Evolutionary conservation across 2,329 filamentous ascomycete species (phyloP).

Genomic region (Talaromyces piceae): DNA sequence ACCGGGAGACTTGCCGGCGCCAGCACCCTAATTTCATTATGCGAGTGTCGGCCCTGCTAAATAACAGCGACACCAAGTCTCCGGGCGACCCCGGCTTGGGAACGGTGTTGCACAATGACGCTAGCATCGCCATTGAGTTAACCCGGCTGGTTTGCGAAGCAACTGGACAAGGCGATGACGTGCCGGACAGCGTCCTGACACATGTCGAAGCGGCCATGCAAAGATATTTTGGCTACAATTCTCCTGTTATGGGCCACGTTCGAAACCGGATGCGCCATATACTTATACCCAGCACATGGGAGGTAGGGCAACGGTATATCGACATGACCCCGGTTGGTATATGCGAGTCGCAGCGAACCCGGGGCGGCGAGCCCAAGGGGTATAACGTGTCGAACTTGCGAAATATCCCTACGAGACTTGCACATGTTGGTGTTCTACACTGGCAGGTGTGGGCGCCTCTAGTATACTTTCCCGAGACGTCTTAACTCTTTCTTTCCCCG

Average conservation of each 20-base stretch:
- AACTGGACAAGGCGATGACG: slow-evolving; percentile 20
- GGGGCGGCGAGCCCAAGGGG: background rate
- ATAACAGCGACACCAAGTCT: slow-evolving; percentile 22
- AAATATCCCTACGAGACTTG: slow-evolving; percentile 61
- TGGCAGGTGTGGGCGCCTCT: slow-evolving; percentile 82
- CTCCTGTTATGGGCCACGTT: slow-evolving; percentile 25
- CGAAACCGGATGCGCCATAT: slow-evolving; percentile 25
- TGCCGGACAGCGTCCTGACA: slow-evolving; percentile 27
- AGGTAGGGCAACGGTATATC: slow-evolving; percentile 30
- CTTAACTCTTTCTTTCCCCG: background rate
- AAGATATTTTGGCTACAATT: slow-evolving; percentile 27
- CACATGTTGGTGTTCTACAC: slow-evolving; percentile 77
- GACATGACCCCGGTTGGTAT: slow-evolving; percentile 37
- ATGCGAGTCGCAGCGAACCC: slow-evolving; percentile 33
- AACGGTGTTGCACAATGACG: slow-evolving; percentile 29
- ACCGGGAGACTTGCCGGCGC: slow-evolving; percentile 16
- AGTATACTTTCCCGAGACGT: slow-evolving; percentile 50
- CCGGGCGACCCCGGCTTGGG: slow-evolving; percentile 8
- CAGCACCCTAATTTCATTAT: slow-evolving; percentile 30
- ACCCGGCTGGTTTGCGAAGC: slow-evolving; percentile 30
- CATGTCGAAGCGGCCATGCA: slow-evolving; percentile 28
- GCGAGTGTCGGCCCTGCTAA: slow-evolving; percentile 34
- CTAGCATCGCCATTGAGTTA: slow-evolving; percentile 36
- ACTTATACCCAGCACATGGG: slow-evolving; percentile 24
- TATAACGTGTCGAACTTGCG: slow-evolving; percentile 1